Percentiles rank a stretch among this genome's conserved stretches.
Evolutionary conservation across 441 rosid genomes (phyloP).

Genomic region (Mallotus repandus): DNA sequence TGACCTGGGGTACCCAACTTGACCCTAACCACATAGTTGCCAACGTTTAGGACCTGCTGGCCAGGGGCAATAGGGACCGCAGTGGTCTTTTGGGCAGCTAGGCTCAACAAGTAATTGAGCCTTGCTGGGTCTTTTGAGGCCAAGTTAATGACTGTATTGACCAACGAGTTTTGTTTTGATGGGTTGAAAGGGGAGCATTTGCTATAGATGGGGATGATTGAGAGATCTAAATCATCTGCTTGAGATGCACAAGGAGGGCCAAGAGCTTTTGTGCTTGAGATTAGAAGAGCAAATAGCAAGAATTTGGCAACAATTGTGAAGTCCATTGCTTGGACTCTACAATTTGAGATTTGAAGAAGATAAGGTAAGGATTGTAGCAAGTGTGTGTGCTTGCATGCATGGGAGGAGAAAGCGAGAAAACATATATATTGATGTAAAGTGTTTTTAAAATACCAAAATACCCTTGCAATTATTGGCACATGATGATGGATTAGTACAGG

Average conservation of each 20-base stretch:
- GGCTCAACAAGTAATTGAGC: constrained; percentile 40
- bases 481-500: background rate
- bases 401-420: constrained; percentile 8
- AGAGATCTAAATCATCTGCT: constrained; percentile 36
- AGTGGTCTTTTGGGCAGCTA: constrained; percentile 39
- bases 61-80: constrained; percentile 58
- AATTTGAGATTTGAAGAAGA: background rate
- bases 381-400: constrained; percentile 18
- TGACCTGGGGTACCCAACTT: constrained; percentile 82
- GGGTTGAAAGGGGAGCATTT: constrained; percentile 60
- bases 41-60: constrained; percentile 44
- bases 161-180: constrained; percentile 44
- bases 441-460: constrained; percentile 22
- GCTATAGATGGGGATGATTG: constrained; percentile 55
- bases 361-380: background rate
- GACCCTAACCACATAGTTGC: constrained; percentile 70
- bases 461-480: constrained; percentile 26
- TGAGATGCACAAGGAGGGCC: constrained; percentile 45
- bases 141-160: constrained; percentile 47
- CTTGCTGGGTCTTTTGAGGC: constrained; percentile 56
- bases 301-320: constrained; percentile 14
- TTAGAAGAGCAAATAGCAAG: constrained; percentile 36
- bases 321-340: constrained; percentile 39
- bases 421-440: constrained; percentile 12
- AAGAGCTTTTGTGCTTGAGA: constrained; percentile 32